Base-by-base conservation (phyloP, 352 stramenopile species). In the Globisporangium canariense region DNA sequence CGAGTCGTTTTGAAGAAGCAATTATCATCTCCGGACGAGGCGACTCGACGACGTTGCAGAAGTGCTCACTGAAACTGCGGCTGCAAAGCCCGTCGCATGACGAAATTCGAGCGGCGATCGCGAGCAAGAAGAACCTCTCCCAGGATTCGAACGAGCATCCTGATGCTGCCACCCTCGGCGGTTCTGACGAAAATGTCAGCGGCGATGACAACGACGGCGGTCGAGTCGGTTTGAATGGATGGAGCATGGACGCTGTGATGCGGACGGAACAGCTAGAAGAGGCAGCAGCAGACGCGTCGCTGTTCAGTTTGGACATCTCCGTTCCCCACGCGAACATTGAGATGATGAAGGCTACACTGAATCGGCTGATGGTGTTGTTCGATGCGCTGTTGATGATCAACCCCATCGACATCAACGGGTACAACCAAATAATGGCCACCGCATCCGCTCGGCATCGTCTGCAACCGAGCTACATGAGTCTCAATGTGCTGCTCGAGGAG, bases 371-470 rank as follows among this genome's bases (percentile, higher is more conserved):
- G 79, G 77, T 96, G 25, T 67, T 96, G 3, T 91, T 93, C 64
- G 88, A 96, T 62, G 83, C 86, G 11, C 68, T 96, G 1, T 58
- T 96, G 64, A 88, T 90, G 78, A 96, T 96, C 52, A 94, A 93
- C 63, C 88, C 88, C 1, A 89, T 94, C 41, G 88, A 96, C 63
- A 76, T 96, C 59, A 87, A 92, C 30, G 85, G 70, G 13, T 83
- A 91, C 64, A 93, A 93, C 40, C 75, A 91, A 53, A 80, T 89
- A 70, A 73, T 93, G 50, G 70, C 73, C 40, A 78, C 71, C 45
- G 71, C 73, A 38, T 67, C 71, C 2, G 79, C 81, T 46, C 72
- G 79, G 9, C 84, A 78, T 57, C 81, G 81, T 16, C 66, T 90
- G 20, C 77, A 84, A 28, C 82, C 83, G 20, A 93, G 77, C 65